phyloP scores from a whole-genome alignment of 2,329 filamentous ascomycete species.

The Mycosphaerelloides madeirae region DNA sequence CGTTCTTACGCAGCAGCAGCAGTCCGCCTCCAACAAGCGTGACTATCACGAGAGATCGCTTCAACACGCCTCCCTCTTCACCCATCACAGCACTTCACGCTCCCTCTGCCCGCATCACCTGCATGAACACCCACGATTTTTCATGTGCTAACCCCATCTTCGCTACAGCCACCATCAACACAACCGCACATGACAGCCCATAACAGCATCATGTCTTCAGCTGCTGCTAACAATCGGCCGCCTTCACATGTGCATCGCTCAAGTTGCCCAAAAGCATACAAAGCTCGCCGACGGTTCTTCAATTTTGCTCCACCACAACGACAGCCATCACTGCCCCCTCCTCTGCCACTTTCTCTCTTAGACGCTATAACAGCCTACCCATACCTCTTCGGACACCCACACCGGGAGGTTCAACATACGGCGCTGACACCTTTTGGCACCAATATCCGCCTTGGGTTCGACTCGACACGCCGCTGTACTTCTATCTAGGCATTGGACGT shows the following conservation, averaged over 20 bases:
- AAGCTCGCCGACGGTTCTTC: background rate
- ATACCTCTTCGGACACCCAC: constrained; percentile 1
- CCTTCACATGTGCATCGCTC: background rate
- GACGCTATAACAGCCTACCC: background rate
- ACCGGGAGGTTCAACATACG: constrained; percentile 1
- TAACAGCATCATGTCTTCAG: background rate
- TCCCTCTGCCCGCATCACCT: no score
- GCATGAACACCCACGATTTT: no score
- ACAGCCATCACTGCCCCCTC: background rate
- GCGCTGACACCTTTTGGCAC: constrained; percentile 12
- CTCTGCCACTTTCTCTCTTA: background rate
- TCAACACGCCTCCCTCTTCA: no score
- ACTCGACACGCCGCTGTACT: constrained; percentile 6
- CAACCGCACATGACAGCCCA: no score
- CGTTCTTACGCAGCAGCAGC: no score
- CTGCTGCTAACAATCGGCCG: background rate
- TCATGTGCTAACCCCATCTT: no score
- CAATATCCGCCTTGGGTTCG: constrained; percentile 12
- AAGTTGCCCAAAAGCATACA: background rate
- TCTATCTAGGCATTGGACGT: constrained; percentile 7
- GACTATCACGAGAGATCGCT: no score
- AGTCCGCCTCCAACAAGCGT: no score
- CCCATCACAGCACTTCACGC: no score
- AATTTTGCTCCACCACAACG: background rate
- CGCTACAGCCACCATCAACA: no score